Percentiles rank a stretch among this genome's conserved stretches.
These are phyloP conservation scores for Rhizopogon vulgaris DNA, from an alignment of 768 basidiomycete genomes.

Conservation along the genomic window DNA sequence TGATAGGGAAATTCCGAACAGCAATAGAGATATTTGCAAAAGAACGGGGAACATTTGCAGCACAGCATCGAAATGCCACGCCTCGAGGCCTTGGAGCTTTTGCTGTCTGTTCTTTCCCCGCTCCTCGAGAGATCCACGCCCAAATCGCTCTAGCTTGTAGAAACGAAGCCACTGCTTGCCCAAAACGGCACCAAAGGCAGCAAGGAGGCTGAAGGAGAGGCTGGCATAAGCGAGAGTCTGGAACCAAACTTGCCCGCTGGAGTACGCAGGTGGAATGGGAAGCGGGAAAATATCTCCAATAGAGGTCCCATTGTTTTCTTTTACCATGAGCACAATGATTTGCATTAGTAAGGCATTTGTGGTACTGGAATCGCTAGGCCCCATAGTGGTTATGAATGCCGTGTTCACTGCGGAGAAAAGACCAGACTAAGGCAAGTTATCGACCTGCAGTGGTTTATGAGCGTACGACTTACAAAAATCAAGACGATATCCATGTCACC, in stretches of 20 bases:
- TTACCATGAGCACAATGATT: slow-evolving; percentile 1
- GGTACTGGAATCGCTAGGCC: neutral
- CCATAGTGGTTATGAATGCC: slow-evolving; percentile 6
- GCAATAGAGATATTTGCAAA: slow-evolving; percentile 9
- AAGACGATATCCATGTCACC: slow-evolving; percentile 3
- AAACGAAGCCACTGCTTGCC: slow-evolving; percentile 11
- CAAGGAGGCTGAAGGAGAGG: slow-evolving; percentile 9
- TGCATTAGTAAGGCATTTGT: slow-evolving; percentile 3
- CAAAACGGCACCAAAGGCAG: slow-evolving; percentile 10
- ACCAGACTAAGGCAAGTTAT: slow-evolving; percentile 6
- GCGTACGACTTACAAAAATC: neutral
- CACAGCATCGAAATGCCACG: slow-evolving; percentile 11
- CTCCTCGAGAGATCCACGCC: slow-evolving; percentile 4
- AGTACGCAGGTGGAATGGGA: neutral
- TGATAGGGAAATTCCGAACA: slow-evolving; percentile 9
- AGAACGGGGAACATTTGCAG: slow-evolving; percentile 9
- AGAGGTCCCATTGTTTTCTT: slow-evolving; percentile 1
- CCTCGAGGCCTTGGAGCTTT: slow-evolving; percentile 8
- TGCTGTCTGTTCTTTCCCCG: slow-evolving; percentile 5
- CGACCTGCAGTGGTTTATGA: neutral
- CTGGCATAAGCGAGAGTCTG: slow-evolving; percentile 9
- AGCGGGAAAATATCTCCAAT: neutral
- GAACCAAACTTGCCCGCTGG: slow-evolving; percentile 3
- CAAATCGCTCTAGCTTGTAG: slow-evolving; percentile 1
- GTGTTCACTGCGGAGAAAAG: slow-evolving; percentile 12